Evolutionary conservation across 306 rosid species (phyloP).

Genomic region (Vigna unguiculata): DNA sequence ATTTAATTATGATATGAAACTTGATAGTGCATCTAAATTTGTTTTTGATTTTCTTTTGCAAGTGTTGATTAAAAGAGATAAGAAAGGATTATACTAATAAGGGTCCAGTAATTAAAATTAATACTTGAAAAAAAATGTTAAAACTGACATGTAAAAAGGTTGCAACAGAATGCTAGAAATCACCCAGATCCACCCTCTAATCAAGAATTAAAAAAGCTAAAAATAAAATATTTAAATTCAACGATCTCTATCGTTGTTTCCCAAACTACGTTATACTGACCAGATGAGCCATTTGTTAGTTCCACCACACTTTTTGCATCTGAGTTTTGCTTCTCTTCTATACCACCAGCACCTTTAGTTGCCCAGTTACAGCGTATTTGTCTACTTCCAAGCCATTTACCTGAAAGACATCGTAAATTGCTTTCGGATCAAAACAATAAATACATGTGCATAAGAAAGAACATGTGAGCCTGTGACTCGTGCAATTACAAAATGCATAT

Average conservation of each 20-base stretch:
- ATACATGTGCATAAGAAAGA: not conserved
- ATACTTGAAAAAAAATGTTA: no score
- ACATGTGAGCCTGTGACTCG: not conserved
- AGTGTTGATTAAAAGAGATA: not conserved
- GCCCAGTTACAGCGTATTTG: conserved; percentile 99
- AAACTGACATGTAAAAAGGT: not conserved
- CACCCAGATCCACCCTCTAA: conserved; percentile 8
- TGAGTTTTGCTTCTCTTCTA: conserved; percentile 80
- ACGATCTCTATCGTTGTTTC: conserved; percentile 8
- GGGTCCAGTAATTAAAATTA: not conserved
- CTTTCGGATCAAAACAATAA: conserved; percentile 3
- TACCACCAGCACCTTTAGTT: conserved; percentile 85
- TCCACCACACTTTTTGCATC: conserved; percentile 89
- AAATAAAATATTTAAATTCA: conserved; percentile 4
- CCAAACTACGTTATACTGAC: conserved; percentile 53
- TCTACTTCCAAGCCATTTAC: conserved; percentile 98
- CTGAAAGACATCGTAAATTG: conserved; percentile 49
- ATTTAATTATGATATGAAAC: no score
- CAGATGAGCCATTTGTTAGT: conserved; percentile 90
- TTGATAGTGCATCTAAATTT: no score
- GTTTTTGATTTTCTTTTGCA: no score
- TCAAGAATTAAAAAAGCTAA: conserved; percentile 12
- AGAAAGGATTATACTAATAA: not conserved
- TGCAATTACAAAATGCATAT: not conserved
- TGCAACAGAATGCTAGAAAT: conserved; percentile 2